Evolutionary conservation across 2,329 filamentous ascomycete species (phyloP), one percentile per base, ranked within the genome.

Genomic region (Xylaria sp.): DNA sequence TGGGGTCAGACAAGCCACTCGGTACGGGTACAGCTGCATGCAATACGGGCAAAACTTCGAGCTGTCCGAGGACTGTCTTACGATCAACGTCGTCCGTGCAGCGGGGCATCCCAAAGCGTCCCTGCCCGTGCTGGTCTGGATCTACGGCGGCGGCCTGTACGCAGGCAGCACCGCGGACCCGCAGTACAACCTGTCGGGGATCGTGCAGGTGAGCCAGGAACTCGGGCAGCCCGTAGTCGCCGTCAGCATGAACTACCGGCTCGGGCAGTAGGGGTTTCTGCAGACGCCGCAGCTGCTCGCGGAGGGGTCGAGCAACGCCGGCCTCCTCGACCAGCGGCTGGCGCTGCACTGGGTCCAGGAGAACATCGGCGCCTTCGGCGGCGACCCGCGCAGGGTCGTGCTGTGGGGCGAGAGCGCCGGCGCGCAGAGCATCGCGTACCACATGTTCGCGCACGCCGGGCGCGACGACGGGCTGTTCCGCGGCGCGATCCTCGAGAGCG

Each of bases 101-200:
- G 64, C 76, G 0, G 74, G 73, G 1, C 70, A 67, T n/a, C 57
- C 67, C 1, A 65, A 71, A 11, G 69, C 73, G 8, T 72, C 68
- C 0, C 69, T 81, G 2, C 79, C 80, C 1, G 80, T 82, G 43
- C 57, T 78, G 0, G 72, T 78, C 1, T 90, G 87, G 86, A 85
- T 90, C 25, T 85, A 87, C 65, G 79, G 84, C 11, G 85, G 85
- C 31, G 84, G 83, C 1, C 78, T 85, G 4, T 80, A 76, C 53
- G 75, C 78, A 31, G 86, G 86, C 1, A 77, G 80, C 71, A 71
- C 79, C 66, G 67, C 75, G 63, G 84, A 87, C 62, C 77, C 81
- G 4, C 81, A 86, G 55, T 90, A 90, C 71, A 90, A 90, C 68
- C 78, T 89, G 35, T 86, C 84, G 21, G 85, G 83, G 48, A 83